These are phyloP conservation scores for Galerina marginata DNA, from an alignment of 768 basidiomycete genomes.

Conservation along the genomic window DNA sequence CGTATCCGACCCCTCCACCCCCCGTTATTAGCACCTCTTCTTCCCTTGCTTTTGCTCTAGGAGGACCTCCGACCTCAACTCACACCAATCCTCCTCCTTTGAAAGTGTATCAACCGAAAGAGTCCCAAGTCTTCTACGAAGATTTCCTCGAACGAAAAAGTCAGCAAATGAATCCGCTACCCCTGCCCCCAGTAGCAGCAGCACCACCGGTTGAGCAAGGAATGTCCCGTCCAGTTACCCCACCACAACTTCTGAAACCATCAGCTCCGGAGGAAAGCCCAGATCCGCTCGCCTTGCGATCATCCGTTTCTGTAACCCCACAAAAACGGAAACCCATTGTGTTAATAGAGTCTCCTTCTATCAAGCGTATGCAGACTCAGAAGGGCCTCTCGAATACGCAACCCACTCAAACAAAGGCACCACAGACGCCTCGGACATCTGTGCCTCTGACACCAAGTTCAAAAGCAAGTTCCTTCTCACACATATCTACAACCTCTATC, in stretches of 20 bases:
- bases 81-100: conserved; percentile 23
- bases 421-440: conserved; percentile 24
- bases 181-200: conserved; percentile 20
- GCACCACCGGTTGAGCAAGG: conserved; percentile 25
- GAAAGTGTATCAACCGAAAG: conserved; percentile 52
- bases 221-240: conserved; percentile 18
- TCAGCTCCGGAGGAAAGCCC: conserved; percentile 48
- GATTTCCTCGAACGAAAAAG: conserved; percentile 65
- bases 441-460: conserved; percentile 37
- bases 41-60: conserved; percentile 77
- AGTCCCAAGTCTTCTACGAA: conserved; percentile 70
- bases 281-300: conserved; percentile 57
- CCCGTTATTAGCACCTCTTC: conserved; percentile 69
- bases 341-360: conserved; percentile 62
- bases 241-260: conserved; percentile 24
- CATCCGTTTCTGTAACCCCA: conserved; percentile 55
- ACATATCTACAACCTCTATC: conserved; percentile 18
- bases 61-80: conserved; percentile 29
- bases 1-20: conserved; percentile 77
- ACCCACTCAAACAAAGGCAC: conserved; percentile 14
- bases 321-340: conserved; percentile 73
- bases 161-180: conserved; percentile 41
- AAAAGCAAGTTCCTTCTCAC: conserved; percentile 27
- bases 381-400: conserved; percentile 26
- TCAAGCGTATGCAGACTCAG: conserved; percentile 58